phyloP scores from a whole-genome alignment of 2,329 filamentous ascomycete genomes.

The Aspergillus caelatus region DNA sequence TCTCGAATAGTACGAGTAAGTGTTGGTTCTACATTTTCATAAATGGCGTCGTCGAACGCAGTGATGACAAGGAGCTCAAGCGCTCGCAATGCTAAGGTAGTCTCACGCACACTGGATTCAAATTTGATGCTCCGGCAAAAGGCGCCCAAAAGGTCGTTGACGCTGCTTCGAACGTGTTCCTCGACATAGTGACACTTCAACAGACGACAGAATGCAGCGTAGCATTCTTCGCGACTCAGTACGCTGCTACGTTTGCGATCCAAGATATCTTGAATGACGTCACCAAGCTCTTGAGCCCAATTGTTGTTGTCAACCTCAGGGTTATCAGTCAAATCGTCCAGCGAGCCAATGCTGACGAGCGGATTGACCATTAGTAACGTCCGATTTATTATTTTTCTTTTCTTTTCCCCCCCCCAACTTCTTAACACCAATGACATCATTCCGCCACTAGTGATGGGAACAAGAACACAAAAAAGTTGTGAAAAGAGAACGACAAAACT shows the following conservation, averaged over 20 bases:
- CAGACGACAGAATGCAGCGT: constrained; percentile 65
- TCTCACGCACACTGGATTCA: constrained; percentile 70
- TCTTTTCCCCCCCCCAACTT: neutral
- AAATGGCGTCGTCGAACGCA: constrained; percentile 65
- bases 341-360: constrained; percentile 59
- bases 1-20: constrained; percentile 69
- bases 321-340: constrained; percentile 64
- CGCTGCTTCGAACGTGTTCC: constrained; percentile 61
- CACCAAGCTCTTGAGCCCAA: constrained; percentile 65
- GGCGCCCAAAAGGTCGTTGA: constrained; percentile 64
- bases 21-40: constrained; percentile 60
- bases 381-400: neutral
- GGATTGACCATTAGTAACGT: constrained; percentile 14
- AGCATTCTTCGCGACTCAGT: constrained; percentile 67
- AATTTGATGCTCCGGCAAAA: constrained; percentile 72
- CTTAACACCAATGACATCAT: constrained; percentile 37
- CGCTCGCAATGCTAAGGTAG: constrained; percentile 70
- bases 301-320: constrained; percentile 56
- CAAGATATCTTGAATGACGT: constrained; percentile 71
- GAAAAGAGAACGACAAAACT: constrained; percentile 27
- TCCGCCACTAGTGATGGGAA: constrained; percentile 23
- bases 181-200: constrained; percentile 70
- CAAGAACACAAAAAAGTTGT: constrained; percentile 9
- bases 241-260: constrained; percentile 78
- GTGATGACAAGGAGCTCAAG: constrained; percentile 72